phyloP scores from a whole-genome alignment of 1,284 basidiomycete species.

The Pseudozyma pruni region DNA sequence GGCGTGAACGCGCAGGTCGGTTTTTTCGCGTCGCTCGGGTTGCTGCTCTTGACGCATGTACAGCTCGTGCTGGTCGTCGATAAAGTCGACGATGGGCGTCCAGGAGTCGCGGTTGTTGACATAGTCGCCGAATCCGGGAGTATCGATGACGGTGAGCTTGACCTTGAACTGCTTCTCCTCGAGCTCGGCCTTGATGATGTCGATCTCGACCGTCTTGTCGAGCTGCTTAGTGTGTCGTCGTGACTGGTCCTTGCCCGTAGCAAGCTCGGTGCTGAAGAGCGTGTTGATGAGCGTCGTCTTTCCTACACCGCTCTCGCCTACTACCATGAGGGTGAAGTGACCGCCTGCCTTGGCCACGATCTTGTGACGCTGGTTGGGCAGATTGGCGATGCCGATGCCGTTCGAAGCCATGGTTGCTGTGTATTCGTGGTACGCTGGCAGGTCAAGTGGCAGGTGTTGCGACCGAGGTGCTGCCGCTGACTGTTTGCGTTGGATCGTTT shows the following conservation, averaged over 20 bases:
- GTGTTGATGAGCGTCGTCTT: conserved; percentile 83
- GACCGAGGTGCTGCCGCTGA: no score
- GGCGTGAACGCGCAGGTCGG: conserved; percentile 93
- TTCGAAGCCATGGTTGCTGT: conserved; percentile 49
- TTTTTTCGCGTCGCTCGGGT: conserved; percentile 90
- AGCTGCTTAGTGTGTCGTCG: conserved; percentile 94
- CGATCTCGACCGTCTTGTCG: conserved; percentile 93
- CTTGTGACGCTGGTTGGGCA: conserved; percentile 84
- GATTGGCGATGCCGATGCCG: conserved; percentile 78
- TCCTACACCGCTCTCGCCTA: conserved; percentile 76
- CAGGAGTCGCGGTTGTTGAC: conserved; percentile 99
- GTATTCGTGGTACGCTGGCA: no score
- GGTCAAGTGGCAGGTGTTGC: no score
- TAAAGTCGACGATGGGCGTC: conserved; percentile 98
- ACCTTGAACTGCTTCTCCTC: conserved; percentile 99
- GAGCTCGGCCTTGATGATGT: conserved; percentile 76
- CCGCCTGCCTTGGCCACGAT: conserved; percentile 91
- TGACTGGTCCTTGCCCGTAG: conserved; percentile 87
- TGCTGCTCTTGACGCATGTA: conserved; percentile 99
- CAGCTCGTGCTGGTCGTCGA: conserved; percentile 98
- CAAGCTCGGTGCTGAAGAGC: conserved; percentile 97
- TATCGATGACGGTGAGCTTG: conserved; percentile 98
- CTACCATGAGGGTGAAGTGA: conserved; percentile 99
- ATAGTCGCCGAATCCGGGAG: conserved; percentile 98
- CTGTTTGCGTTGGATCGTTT: no score